A percentile compares a stretch with the other conserved stretches of the same genome.
phyloP scores from a whole-genome alignment of 768 basidiomycete genomes.

The Mycena maculata region DNA sequence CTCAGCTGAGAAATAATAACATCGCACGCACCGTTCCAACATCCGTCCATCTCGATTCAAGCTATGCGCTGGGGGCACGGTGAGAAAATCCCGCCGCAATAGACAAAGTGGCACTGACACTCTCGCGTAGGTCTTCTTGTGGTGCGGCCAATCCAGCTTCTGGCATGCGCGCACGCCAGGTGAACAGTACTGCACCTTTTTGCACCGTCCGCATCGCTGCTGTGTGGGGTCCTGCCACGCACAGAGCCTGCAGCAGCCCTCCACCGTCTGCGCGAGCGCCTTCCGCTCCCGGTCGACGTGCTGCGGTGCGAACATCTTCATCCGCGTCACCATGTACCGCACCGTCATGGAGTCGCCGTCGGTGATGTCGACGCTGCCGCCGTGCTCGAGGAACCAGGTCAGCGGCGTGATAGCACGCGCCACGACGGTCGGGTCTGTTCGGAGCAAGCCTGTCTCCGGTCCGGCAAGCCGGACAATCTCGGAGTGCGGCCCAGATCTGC shows the following conservation, averaged over 20 bases:
- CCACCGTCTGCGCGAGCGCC: constrained; percentile 31
- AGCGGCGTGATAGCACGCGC: too few species aligned
- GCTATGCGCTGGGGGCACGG: too few species aligned
- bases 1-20: too few species aligned
- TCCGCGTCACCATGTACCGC: constrained; percentile 36
- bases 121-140: constrained; percentile 50
- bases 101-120: background rate
- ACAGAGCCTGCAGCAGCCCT: constrained; percentile 49
- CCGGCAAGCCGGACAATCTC: too few species aligned
- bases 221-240: constrained; percentile 43
- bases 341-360: constrained; percentile 52
- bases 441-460: too few species aligned
- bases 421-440: too few species aligned
- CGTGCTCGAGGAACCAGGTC: too few species aligned
- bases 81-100: too few species aligned
- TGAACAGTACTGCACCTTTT: constrained; percentile 48
- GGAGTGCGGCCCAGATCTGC: too few species aligned
- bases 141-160: constrained; percentile 53
- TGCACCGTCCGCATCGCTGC: constrained; percentile 49
- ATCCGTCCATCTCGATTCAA: too few species aligned
- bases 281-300: constrained; percentile 47
- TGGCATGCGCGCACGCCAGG: constrained; percentile 48
- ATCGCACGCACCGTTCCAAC: too few species aligned
- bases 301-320: constrained; percentile 19
- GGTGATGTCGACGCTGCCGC: constrained; percentile 49